Evolutionary conservation across 108 stramenopile genomes (phyloP).

Genomic region (Aureococcus anophagefferens): DNA sequence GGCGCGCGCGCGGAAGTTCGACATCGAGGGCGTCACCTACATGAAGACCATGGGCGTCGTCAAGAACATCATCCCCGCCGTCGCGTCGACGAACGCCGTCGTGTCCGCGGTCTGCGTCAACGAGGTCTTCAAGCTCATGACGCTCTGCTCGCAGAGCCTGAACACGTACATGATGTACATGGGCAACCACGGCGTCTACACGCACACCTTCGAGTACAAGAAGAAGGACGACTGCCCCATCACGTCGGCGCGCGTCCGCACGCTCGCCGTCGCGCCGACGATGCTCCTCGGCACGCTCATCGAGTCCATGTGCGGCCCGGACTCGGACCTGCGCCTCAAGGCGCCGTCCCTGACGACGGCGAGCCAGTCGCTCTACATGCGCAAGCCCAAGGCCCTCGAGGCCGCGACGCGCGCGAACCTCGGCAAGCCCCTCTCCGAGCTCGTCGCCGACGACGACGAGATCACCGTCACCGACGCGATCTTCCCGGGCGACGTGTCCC

Average conservation of each 20-base stretch:
- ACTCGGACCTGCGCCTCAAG: constrained; percentile 67
- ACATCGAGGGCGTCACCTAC: constrained; percentile 68
- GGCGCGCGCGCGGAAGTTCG: constrained; percentile 74
- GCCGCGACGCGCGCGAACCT: constrained; percentile 70
- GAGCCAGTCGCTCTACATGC: constrained; percentile 77
- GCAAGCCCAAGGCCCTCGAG: constrained; percentile 73
- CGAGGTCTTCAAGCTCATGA: constrained; percentile 86
- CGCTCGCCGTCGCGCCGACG: constrained; percentile 36
- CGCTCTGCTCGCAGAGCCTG: constrained; percentile 76
- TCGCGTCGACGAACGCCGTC: constrained; percentile 99
- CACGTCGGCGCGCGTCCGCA: constrained; percentile 53
- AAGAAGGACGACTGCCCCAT: constrained; percentile 77
- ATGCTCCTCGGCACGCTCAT: constrained; percentile 64
- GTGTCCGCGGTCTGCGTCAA: constrained; percentile 87
- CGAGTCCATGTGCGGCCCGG: too few relatives aligned
- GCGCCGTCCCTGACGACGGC: constrained; percentile 68
- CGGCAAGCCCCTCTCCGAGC: constrained; percentile 65
- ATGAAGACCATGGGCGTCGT: constrained; percentile 92
- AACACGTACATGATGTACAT: constrained; percentile 73
- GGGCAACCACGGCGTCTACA: constrained; percentile 62
- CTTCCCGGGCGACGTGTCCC: constrained; percentile 23
- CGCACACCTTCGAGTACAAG: constrained; percentile 80
- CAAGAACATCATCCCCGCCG: constrained; percentile 98
- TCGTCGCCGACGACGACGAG: constrained; percentile 73
- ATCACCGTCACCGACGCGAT: constrained; percentile 78